Percentiles rank a stretch among this genome's conserved stretches.
Evolutionary conservation across 345 rosid genomes (phyloP).

Genomic region (Punica granatum): DNA sequence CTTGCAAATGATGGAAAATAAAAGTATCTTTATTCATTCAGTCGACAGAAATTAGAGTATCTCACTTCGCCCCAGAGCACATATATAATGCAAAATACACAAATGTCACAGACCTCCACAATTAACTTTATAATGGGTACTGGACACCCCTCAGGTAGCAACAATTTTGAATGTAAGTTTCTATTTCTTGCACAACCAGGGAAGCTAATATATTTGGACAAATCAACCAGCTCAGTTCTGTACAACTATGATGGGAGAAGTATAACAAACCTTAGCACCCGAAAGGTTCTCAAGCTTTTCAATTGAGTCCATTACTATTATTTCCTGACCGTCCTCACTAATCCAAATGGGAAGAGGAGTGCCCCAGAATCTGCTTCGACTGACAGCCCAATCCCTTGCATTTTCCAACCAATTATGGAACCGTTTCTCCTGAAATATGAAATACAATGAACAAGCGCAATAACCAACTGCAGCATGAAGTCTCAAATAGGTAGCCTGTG

Average conservation of each 20-base stretch:
- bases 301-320: slow-evolving; percentile 71
- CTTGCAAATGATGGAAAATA: background rate
- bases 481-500: background rate
- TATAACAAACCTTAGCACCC: slow-evolving; percentile 63
- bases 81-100: background rate
- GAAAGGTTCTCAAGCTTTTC: slow-evolving; percentile 84
- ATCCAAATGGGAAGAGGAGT: slow-evolving; percentile 96
- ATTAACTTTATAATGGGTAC: background rate
- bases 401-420: slow-evolving; percentile 99
- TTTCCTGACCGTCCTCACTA: slow-evolving; percentile 81
- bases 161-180: background rate
- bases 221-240: background rate
- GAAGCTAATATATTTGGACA: background rate
- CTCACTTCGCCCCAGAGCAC: background rate
- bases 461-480: background rate
- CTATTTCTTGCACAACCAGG: background rate
- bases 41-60: background rate
- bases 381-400: slow-evolving; percentile 98
- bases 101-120: background rate
- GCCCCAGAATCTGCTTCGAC: slow-evolving; percentile 99
- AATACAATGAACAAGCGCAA: background rate
- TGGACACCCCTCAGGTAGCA: background rate
- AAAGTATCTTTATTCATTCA: background rate
- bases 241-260: slow-evolving; percentile 1
- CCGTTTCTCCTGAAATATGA: slow-evolving; percentile 67